phyloP scores from a whole-genome alignment of 768 basidiomycete genomes.

The Mycena haematopus region DNA sequence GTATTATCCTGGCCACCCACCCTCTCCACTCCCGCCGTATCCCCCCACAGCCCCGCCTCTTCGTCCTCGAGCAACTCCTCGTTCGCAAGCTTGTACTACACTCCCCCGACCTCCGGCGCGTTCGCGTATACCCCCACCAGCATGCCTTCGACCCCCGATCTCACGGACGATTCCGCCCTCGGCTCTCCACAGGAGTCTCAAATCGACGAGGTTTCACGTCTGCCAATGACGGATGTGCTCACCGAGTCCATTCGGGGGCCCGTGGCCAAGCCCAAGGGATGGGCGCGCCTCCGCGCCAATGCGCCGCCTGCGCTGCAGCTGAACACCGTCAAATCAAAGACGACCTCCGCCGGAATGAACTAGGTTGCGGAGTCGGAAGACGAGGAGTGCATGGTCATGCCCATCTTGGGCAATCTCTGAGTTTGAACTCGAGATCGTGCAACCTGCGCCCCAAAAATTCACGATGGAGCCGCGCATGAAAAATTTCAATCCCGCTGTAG shows the following conservation, averaged over 20 bases:
- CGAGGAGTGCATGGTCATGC: slow-evolving; percentile 11
- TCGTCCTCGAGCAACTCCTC: slow-evolving; percentile 5
- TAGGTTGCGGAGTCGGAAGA: slow-evolving; percentile 13
- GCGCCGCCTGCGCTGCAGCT: slow-evolving; percentile 15
- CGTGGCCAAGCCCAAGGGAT: slow-evolving; percentile 5
- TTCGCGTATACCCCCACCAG: neutral
- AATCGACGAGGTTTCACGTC: neutral
- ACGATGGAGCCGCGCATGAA: neutral
- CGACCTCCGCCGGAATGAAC: no score
- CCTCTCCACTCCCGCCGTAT: neutral
- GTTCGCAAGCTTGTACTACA: slow-evolving; percentile 14
- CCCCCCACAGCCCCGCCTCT: slow-evolving; percentile 8
- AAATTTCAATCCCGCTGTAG: neutral
- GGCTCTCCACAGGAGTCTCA: neutral
- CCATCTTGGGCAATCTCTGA: neutral
- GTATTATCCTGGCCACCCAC: slow-evolving; percentile 25
- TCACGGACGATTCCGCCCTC: neutral
- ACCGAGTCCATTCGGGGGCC: neutral
- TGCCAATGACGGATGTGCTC: neutral
- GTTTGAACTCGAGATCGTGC: neutral
- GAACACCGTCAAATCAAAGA: neutral
- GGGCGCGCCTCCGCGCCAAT: slow-evolving; percentile 22
- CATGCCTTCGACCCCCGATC: slow-evolving; percentile 3
- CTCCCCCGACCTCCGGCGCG: slow-evolving; percentile 8
- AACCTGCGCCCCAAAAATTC: neutral